Percentiles rank a stretch among this genome's conserved stretches.
Conservation (phyloP, 2,329 filamentous ascomycete species). For the Beauveria australis region DNA sequence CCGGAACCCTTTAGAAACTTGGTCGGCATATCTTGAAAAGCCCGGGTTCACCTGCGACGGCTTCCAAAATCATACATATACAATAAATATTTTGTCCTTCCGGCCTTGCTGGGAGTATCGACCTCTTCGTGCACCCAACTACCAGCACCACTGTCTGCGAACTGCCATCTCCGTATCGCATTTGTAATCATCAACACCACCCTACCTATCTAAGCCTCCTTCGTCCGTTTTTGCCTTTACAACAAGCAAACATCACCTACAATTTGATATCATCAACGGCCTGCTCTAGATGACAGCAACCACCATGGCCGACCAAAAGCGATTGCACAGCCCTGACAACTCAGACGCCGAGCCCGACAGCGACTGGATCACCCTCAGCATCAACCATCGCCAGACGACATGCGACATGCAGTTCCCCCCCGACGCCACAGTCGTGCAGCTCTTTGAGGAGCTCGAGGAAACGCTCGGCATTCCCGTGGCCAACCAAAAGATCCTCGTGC, state of each 20-base stretch:
- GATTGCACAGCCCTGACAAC: background rate
- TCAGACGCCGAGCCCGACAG: conserved; percentile 17
- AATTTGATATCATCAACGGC: background rate
- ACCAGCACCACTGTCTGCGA: background rate
- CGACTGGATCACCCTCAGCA: conserved; percentile 32
- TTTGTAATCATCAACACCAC: conserved; percentile 7
- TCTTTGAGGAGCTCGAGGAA: conserved; percentile 49
- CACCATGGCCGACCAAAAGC: conserved; percentile 11
- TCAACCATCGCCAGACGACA: conserved; percentile 38
- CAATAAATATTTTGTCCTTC: too few species aligned
- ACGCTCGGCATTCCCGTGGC: conserved; percentile 49
- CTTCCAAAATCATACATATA: background rate
- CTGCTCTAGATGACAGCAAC: background rate
- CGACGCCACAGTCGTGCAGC: conserved; percentile 45
- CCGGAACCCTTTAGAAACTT: conserved; percentile 2
- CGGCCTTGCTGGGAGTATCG: too few species aligned
- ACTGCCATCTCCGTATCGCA: background rate
- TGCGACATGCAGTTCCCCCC: conserved; percentile 36
- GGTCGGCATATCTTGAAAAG: background rate
- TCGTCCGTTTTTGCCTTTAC: background rate
- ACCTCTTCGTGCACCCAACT: background rate
- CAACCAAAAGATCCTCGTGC: conserved; percentile 62
- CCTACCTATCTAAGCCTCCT: background rate
- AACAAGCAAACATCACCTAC: background rate
- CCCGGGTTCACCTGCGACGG: background rate